Evolutionary conservation across 208 protist genomes (phyloP).

Genomic region (Sergeia podlipaevii): DNA sequence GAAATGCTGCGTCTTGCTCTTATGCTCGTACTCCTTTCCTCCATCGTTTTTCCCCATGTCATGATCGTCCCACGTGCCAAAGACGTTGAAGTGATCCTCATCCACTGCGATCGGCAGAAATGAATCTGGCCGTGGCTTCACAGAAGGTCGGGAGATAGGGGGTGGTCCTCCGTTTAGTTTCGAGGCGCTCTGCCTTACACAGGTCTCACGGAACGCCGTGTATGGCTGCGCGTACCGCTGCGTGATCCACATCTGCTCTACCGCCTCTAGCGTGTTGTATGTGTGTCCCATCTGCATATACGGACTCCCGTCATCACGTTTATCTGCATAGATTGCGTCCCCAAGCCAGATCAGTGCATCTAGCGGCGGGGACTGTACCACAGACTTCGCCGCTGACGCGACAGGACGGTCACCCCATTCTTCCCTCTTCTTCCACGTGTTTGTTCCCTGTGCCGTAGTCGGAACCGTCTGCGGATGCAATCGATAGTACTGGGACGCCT

Average conservation of each 20-base stretch:
- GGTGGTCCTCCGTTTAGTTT: neutral
- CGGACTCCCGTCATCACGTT: slow-evolving; percentile 19
- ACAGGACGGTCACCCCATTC: neutral
- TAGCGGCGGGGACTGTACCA: slow-evolving; percentile 9
- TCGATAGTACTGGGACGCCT: slow-evolving; percentile 7
- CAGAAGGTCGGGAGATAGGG: slow-evolving; percentile 1
- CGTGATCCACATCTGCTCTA: slow-evolving; percentile 54
- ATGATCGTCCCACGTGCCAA: slow-evolving; percentile 88
- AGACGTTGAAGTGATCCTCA: slow-evolving; percentile 21
- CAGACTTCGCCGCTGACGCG: neutral
- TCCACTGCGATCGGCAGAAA: neutral
- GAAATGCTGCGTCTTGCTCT: slow-evolving; percentile 51
- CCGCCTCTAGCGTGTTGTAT: slow-evolving; percentile 24
- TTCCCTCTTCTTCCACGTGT: neutral
- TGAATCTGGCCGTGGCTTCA: too few relatives aligned
- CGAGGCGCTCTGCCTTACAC: slow-evolving; percentile 16
- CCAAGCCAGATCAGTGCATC: slow-evolving; percentile 81
- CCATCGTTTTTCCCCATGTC: slow-evolving; percentile 88
- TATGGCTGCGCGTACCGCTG: slow-evolving; percentile 59
- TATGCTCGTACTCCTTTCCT: slow-evolving; percentile 53
- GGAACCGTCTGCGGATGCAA: too few relatives aligned
- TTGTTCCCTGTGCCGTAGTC: too few relatives aligned
- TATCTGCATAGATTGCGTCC: slow-evolving; percentile 84
- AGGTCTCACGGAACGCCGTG: slow-evolving; percentile 50
- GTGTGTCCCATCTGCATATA: slow-evolving; percentile 9